phyloP scores from a whole-genome alignment of 495 filamentous ascomycete genomes.

The Aspergillus haitiensis region DNA sequence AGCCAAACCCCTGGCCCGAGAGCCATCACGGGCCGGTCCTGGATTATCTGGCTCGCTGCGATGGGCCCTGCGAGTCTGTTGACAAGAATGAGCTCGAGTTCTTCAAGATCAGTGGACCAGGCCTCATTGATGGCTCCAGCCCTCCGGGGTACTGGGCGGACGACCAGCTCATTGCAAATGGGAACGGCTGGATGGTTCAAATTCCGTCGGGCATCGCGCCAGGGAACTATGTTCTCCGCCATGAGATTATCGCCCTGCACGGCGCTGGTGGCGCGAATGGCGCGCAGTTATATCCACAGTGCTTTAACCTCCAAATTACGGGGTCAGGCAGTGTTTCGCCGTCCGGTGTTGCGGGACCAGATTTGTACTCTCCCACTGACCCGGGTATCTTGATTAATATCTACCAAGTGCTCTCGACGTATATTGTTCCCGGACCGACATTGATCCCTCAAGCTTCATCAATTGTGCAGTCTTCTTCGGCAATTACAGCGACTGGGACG shows the following conservation, averaged over 20 bases:
- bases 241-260: constrained; percentile 71
- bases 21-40: constrained; percentile 64
- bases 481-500: constrained; percentile 26
- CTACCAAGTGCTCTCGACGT: constrained; percentile 44
- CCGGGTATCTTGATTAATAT: constrained; percentile 61
- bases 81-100: constrained; percentile 59
- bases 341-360: constrained; percentile 55
- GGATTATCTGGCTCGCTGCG: constrained; percentile 67
- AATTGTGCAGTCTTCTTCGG: constrained; percentile 23
- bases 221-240: constrained; percentile 70
- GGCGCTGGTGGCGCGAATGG: constrained; percentile 50
- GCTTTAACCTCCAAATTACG: constrained; percentile 65
- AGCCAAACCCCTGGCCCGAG: constrained; percentile 59
- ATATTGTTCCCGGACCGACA: constrained; percentile 50
- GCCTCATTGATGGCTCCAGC: constrained; percentile 47
- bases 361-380: constrained; percentile 54
- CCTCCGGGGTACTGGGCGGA: constrained; percentile 58
- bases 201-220: constrained; percentile 60
- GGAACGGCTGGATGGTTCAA: constrained; percentile 61
- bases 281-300: constrained; percentile 70
- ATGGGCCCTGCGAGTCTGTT: constrained; percentile 56
- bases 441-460: constrained; percentile 30
- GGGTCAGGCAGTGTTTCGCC: constrained; percentile 54
- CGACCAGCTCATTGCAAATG: constrained; percentile 59
- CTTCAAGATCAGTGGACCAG: constrained; percentile 67